phyloP scores from a whole-genome alignment of 345 rosid genomes.

The Gossypium mustelinum region DNA sequence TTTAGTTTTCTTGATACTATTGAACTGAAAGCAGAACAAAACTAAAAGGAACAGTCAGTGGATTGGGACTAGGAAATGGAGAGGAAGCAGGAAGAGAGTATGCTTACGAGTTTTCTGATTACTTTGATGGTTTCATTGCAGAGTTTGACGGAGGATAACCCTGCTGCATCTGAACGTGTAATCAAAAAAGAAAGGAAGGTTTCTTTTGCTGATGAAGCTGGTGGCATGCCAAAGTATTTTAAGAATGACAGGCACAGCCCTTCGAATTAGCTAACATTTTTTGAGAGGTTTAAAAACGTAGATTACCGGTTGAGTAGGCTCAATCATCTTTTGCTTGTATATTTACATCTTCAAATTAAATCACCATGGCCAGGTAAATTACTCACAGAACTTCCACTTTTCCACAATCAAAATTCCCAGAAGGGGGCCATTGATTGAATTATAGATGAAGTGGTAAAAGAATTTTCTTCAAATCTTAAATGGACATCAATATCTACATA shows the following conservation, averaged over 20 bases:
- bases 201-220: slow-evolving; percentile 82
- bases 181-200: slow-evolving; percentile 52
- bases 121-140: slow-evolving; percentile 25
- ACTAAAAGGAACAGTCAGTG: not conserved
- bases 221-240: slow-evolving; percentile 68
- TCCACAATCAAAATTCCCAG: too few relatives aligned
- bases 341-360: too few relatives aligned
- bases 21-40: not conserved
- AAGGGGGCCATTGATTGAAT: too few relatives aligned
- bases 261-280: too few relatives aligned
- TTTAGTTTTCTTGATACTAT: too few relatives aligned
- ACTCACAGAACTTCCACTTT: too few relatives aligned
- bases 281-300: not conserved
- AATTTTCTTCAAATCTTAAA: too few relatives aligned
- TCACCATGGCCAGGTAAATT: too few relatives aligned
- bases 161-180: slow-evolving; percentile 25
- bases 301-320: not conserved
- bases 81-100: too few relatives aligned
- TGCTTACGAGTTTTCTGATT: slow-evolving; percentile 9
- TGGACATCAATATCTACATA: too few relatives aligned
- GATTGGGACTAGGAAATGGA: not conserved
- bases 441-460: too few relatives aligned
- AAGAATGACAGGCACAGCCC: slow-evolving; percentile 29
- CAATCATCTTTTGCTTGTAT: not conserved
- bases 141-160: slow-evolving; percentile 41